A percentile compares a stretch with the other conserved stretches of the same genome.
phyloP scores from a whole-genome alignment of 345 rosid species.

The Microcos paniculata region DNA sequence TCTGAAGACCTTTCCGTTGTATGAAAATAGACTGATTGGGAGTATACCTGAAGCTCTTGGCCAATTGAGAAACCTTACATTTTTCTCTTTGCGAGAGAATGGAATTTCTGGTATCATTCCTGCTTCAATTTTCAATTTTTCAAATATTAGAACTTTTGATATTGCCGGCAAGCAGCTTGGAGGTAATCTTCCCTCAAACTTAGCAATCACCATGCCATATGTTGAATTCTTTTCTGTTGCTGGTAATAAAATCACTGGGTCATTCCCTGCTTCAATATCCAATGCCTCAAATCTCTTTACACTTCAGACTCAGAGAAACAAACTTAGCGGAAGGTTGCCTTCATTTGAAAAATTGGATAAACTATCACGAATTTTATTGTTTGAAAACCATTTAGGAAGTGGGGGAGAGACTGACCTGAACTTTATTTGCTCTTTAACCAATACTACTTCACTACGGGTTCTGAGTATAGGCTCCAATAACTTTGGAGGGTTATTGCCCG shows the following conservation, averaged over 20 bases:
- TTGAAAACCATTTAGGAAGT: not conserved
- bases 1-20: not conserved
- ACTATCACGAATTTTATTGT: rapidly evolving
- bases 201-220: constrained; percentile 17
- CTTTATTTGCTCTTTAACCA: constrained; percentile 19
- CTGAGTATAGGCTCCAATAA: not conserved
- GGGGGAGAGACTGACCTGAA: not conserved
- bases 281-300: no score
- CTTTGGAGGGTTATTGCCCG: constrained; percentile 30
- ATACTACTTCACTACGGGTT: not conserved
- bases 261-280: no score
- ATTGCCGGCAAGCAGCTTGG: not conserved
- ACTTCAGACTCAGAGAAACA: not conserved
- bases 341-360: no score
- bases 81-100: not conserved
- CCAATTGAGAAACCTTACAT: not conserved
- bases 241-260: not conserved
- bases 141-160: not conserved
- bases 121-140: no score
- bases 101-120: constrained; percentile 17
- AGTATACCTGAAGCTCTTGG: constrained; percentile 16
- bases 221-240: not conserved
- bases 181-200: constrained; percentile 9
- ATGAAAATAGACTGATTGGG: not conserved
- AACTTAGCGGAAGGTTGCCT: constrained; percentile 1